phyloP scores from a whole-genome alignment of 495 filamentous ascomycete species.

The Clohesyomyces aquaticus region DNA sequence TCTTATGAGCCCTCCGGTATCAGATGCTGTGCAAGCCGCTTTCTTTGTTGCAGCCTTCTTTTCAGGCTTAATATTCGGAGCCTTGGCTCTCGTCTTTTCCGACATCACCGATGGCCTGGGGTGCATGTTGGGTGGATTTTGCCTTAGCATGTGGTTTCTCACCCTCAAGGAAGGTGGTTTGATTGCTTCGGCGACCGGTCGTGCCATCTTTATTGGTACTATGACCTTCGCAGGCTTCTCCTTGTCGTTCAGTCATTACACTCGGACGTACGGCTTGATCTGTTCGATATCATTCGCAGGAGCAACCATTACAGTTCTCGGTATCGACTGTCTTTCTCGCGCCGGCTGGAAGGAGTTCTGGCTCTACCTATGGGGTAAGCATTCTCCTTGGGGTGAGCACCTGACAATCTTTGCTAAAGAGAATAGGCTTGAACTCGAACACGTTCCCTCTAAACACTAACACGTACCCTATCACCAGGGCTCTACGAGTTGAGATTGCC shows the following conservation, averaged over 20 bases:
- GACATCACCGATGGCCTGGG: constrained; percentile 87
- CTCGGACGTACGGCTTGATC: constrained; percentile 76
- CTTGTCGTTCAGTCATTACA: constrained; percentile 78
- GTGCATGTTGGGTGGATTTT: constrained; percentile 87
- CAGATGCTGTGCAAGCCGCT: constrained; percentile 77
- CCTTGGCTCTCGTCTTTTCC: constrained; percentile 73
- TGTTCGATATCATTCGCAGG: constrained; percentile 77
- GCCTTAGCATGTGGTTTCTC: constrained; percentile 85
- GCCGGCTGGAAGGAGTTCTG: constrained; percentile 95
- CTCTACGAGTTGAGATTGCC: constrained; percentile 84
- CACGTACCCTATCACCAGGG: constrained; percentile 85
- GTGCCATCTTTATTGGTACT: constrained; percentile 73
- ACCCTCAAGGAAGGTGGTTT: constrained; percentile 77
- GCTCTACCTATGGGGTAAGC: constrained; percentile 86
- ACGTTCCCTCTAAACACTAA: constrained; percentile 75
- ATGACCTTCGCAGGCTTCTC: constrained; percentile 70
- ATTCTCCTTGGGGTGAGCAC: neutral
- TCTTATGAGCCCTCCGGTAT: constrained; percentile 81
- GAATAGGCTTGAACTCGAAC: constrained; percentile 69
- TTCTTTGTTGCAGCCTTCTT: constrained; percentile 81
- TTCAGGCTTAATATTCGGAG: constrained; percentile 78
- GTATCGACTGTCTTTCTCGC: constrained; percentile 87
- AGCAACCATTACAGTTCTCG: constrained; percentile 74
- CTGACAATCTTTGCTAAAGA: constrained; percentile 27
- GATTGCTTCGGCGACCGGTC: constrained; percentile 61